Base-by-base conservation (phyloP, 768 basidiomycete species). In the Lyophyllum shimeji region DNA sequence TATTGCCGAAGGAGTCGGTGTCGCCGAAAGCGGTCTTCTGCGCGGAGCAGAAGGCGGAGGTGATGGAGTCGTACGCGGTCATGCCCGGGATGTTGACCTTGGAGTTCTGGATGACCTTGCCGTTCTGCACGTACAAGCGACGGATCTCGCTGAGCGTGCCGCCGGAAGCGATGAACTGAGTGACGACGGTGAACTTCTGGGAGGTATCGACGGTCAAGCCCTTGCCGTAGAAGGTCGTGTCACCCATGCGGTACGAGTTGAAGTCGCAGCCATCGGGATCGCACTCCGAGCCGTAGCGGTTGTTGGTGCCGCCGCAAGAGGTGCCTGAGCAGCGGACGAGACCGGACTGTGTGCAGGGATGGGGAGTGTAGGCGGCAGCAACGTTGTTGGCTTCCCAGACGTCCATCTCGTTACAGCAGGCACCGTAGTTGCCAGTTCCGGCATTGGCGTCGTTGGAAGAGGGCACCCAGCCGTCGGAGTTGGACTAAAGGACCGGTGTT, bases 191-290 rank as follows among this genome's bases (percentile, higher is more conserved):
- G 75, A 84, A 76, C 58, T 72, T 73, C 56, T 68, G 63, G 66
- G 58, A 72, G 63, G 80, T 83, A 73, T 82, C 77, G 69, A 83
- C 75, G 52, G 72, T 79, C 64, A 65, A 57, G 57, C 78, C 78
- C 24, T 66, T 65, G 37, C 82, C 82, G 67, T 76, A 75, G 77
- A 82, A 84, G 52, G 66, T 58, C 53, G 60, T 63, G 66, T 69
- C 66, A 42, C 82, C 81, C 78, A 79, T 74, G 65, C 82, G 81
- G 76, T 66, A 84, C 25, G 82, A 80, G 79, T 82, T 84, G 79
- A 82, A 84, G 64, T 83, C 82, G 68, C 82, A 84, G 47, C 82
- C 82, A 60, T 80, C 80, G 61, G 73, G 71, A 69, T 84, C 82
- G 69, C 82, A 84, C 42, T 78, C 65, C 44, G 76, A 75, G 60